These are phyloP conservation scores for Carnegiea gigantea DNA, from an alignment of 179 eudicot species.

Conservation along the genomic window DNA sequence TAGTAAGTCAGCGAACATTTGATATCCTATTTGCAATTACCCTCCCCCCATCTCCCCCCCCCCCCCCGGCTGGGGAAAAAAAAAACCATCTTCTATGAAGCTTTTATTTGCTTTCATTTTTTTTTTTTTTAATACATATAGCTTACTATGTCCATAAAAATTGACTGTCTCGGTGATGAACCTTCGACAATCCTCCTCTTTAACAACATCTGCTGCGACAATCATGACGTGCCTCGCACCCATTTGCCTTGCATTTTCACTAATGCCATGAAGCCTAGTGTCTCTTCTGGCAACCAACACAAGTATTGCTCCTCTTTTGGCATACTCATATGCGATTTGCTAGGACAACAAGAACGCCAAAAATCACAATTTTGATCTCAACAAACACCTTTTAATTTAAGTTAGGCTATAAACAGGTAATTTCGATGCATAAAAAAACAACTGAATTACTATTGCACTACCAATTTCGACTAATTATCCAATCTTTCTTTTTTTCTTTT, in stretches of 20 bases:
- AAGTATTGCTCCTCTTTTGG: slow-evolving; percentile 68
- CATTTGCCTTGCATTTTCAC: slow-evolving; percentile 62
- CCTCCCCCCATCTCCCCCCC: neutral
- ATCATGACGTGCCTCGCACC: slow-evolving; percentile 81
- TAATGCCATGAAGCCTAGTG: slow-evolving; percentile 60
- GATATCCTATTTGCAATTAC: neutral
- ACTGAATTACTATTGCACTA: too few species aligned
- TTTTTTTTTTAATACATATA: neutral
- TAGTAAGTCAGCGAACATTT: neutral
- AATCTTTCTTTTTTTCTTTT: too few species aligned
- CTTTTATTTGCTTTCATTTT: too few species aligned
- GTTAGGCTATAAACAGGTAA: neutral
- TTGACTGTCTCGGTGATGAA: slow-evolving; percentile 67
- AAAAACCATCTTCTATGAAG: too few species aligned
- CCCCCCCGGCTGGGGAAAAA: too few species aligned
- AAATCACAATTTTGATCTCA: neutral
- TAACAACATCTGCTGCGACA: slow-evolving; percentile 89
- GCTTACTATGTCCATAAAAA: slow-evolving; percentile 66
- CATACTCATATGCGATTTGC: slow-evolving; percentile 95
- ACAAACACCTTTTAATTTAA: neutral
- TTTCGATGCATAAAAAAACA: neutral
- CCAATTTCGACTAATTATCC: too few species aligned
- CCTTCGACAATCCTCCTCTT: slow-evolving; percentile 87
- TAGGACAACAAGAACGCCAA: slow-evolving; percentile 11
- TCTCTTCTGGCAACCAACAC: slow-evolving; percentile 81